Percentiles rank a stretch among this genome's conserved stretches.
Evolutionary conservation across 2,329 filamentous ascomycete species (phyloP).

Genomic region (Pestalotiopsis sp.): DNA sequence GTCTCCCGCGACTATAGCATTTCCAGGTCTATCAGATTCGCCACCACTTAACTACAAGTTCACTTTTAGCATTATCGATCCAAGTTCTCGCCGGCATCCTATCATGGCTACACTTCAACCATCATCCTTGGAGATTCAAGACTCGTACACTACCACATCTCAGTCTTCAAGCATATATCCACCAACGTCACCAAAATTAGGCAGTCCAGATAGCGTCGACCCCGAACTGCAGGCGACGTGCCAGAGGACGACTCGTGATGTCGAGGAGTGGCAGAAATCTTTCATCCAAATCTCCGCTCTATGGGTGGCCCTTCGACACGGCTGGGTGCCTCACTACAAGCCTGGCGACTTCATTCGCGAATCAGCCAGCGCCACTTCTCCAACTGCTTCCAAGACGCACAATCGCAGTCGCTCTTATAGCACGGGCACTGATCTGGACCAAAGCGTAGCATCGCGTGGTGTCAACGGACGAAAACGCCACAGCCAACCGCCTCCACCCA

Average conservation of each 20-base stretch:
- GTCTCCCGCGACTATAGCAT: conserved; percentile 14
- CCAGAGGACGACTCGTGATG: conserved; percentile 35
- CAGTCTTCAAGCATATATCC: conserved; percentile 51
- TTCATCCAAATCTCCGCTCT: conserved; percentile 56
- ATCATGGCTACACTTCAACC: conserved; percentile 71
- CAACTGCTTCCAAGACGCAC: not conserved
- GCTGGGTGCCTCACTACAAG: conserved; percentile 42
- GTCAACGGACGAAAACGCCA: conserved; percentile 15
- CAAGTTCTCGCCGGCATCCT: conserved; percentile 70
- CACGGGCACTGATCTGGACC: conserved; percentile 20
- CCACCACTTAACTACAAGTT: conserved; percentile 56
- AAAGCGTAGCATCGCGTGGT: conserved; percentile 17
- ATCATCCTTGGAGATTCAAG: conserved; percentile 67
- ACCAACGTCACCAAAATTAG: conserved; percentile 39
- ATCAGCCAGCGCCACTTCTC: not conserved
- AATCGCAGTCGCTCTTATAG: conserved; percentile 13
- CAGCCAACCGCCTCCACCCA: conserved; percentile 14
- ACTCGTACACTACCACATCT: conserved; percentile 64
- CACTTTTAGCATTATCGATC: conserved; percentile 77
- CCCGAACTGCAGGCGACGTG: conserved; percentile 16
- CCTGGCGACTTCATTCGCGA: conserved; percentile 27
- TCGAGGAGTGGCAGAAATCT: conserved; percentile 47
- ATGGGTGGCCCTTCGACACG: conserved; percentile 52
- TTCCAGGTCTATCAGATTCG: conserved; percentile 20
- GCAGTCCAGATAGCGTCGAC: conserved; percentile 18